Percentiles rank a stretch among this genome's conserved stretches.
These are phyloP conservation scores for Penicillium tannophilum DNA, from an alignment of 495 filamentous ascomycete genomes.

Conservation along the genomic window DNA sequence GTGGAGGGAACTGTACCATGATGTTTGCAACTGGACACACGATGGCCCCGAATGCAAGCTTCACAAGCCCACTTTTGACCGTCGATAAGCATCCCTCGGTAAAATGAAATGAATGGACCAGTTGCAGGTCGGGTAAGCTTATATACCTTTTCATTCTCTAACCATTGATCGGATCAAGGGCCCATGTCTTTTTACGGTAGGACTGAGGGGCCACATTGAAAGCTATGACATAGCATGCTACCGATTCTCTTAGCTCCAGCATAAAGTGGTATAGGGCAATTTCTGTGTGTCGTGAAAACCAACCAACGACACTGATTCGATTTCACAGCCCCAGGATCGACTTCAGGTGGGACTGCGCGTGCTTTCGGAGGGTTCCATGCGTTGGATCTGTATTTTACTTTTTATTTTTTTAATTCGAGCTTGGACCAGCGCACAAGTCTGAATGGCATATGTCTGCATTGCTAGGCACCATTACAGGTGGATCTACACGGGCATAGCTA, in stretches of 20 bases:
- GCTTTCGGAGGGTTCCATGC: slow-evolving; percentile 23
- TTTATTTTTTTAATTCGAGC: slow-evolving; percentile 16
- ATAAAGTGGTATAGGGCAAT: slow-evolving; percentile 3
- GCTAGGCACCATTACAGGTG: slow-evolving; percentile 8
- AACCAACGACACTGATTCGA: slow-evolving; percentile 17
- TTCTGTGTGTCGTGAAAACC: slow-evolving; percentile 16
- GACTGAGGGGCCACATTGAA: slow-evolving; percentile 19
- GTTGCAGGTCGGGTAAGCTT: slow-evolving; percentile 6
- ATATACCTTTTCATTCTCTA: slow-evolving; percentile 9
- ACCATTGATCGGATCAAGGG: no score
- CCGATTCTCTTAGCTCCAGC: neutral
- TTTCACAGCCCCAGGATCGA: slow-evolving; percentile 32
- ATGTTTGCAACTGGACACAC: slow-evolving; percentile 63
- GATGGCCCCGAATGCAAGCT: slow-evolving; percentile 89
- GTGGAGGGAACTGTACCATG: slow-evolving; percentile 43
- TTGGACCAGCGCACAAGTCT: slow-evolving; percentile 12
- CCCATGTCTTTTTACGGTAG: slow-evolving; percentile 17
- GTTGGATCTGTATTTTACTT: slow-evolving; percentile 6
- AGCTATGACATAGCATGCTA: slow-evolving; percentile 29
- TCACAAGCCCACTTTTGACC: slow-evolving; percentile 91
- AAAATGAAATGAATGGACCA: slow-evolving; percentile 24
- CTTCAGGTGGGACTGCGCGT: slow-evolving; percentile 22
- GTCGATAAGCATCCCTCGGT: slow-evolving; percentile 72
- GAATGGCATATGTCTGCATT: slow-evolving; percentile 1
- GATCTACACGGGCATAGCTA: slow-evolving; percentile 6